A percentile compares a stretch with the other conserved stretches of the same genome.
Evolutionary conservation across 192 early-diverging fungal genomes (phyloP).

Genomic region (Coemansia sp.): DNA sequence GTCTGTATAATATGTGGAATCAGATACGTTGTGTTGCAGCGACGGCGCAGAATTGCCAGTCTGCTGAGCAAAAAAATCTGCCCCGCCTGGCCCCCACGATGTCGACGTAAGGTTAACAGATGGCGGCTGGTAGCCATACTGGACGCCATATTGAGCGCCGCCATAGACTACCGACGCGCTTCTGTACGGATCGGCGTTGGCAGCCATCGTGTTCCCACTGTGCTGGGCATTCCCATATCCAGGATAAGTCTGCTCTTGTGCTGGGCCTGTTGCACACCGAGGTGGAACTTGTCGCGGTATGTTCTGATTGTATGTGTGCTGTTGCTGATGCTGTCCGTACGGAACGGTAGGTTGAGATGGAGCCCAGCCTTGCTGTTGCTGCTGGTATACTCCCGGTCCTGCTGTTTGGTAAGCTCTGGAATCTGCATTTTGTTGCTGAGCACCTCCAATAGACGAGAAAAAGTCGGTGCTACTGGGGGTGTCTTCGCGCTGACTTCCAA

Average conservation of each 20-base stretch:
- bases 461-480: slow-evolving; percentile 9
- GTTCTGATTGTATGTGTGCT: slow-evolving; percentile 7
- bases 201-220: not conserved
- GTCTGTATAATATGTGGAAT: not conserved
- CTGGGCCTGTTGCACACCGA: slow-evolving; percentile 48
- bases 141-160: slow-evolving; percentile 19
- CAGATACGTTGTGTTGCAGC: not conserved
- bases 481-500: slow-evolving; percentile 15
- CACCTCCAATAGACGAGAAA: slow-evolving; percentile 16
- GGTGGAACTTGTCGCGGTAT: slow-evolving; percentile 29
- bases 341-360: not conserved
- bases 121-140: slow-evolving; percentile 15
- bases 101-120: not conserved
- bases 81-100: slow-evolving; percentile 8
- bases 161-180: slow-evolving; percentile 45
- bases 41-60: slow-evolving; percentile 1
- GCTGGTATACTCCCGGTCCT: not conserved
- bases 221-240: slow-evolving; percentile 13
- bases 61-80: slow-evolving; percentile 36
- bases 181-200: slow-evolving; percentile 26
- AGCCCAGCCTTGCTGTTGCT: not conserved
- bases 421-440: not conserved
- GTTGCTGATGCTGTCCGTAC: slow-evolving; percentile 1
- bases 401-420: not conserved
- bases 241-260: slow-evolving; percentile 30